Base-by-base conservation (phyloP, 352 stramenopile species). In the Phytophthora multivora region DNA sequence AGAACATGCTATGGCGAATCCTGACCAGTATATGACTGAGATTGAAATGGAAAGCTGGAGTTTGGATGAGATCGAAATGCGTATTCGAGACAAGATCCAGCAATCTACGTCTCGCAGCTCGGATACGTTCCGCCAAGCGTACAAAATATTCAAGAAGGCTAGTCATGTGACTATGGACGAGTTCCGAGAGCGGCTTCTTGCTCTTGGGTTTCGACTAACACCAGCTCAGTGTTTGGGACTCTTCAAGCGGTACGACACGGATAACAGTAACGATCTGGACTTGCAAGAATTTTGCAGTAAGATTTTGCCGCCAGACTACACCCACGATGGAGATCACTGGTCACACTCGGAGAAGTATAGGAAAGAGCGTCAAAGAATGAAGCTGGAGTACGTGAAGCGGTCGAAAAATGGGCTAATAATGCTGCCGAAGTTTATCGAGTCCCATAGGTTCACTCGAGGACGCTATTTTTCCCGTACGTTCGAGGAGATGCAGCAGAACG, bases 271-370 rank as follows among this genome's bases (percentile, higher is more conserved):
- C 45, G 84, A 91, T 25, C 77, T 94, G 60, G 85, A 94, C 38
- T 71, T 94, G n/a, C 78, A 91, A 31, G 85, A 94, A 56, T 94
- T 94, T 59, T 94, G 85, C 35, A 63, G 86, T 42, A 73, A 79
- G 10, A 88, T 94, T n/a, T 50, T 92, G 15, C 82, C 85, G 4
- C 80, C 85, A 4, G 85, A 94, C 43, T 94, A 94, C 53, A 94
- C 80, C 0, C 79, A 80, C 35, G 83, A 94, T 39, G 83, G 85
- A 9, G 83, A 94, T 45, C 66, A 89, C 54, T 94, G 85, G 85
- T 83, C 77, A 16, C 80, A 91, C 28, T 80, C 79, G 6, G 72
- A 87, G 4, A 85, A 83, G 12, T 89, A 71, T 33, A 69, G 71
- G 38, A 83, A 82, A 23, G 69, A 83, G 28, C 71, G 71, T 2